These are phyloP conservation scores for Podila clonocystis DNA, from an alignment of 192 early-diverging fungal genomes.

Conservation along the genomic window DNA sequence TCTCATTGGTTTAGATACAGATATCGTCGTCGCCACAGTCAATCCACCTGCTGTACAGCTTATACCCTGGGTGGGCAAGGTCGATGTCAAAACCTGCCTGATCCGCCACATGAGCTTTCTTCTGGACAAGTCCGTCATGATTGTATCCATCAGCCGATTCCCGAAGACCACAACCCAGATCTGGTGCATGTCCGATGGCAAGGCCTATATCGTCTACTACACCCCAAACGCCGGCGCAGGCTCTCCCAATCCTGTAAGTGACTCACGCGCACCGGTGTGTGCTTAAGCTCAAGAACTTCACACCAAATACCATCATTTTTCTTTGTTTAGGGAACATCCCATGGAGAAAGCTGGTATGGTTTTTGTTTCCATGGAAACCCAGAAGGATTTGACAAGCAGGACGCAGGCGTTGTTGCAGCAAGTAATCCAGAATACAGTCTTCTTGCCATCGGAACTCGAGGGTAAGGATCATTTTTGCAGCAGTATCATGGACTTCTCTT, in stretches of 20 bases:
- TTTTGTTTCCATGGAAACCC: constrained; percentile 60
- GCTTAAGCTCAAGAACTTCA: background rate
- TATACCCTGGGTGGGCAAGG: constrained; percentile 76
- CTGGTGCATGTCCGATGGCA: constrained; percentile 62
- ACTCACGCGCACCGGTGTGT: background rate
- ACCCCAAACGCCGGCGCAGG: constrained; percentile 38
- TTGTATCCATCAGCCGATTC: constrained; percentile 43
- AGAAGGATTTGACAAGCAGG: constrained; percentile 47
- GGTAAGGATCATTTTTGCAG: constrained; percentile 35
- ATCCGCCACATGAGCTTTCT: constrained; percentile 63
- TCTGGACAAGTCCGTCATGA: constrained; percentile 30
- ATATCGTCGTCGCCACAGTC: constrained; percentile 74
- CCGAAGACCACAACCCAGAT: constrained; percentile 44
- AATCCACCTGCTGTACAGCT: constrained; percentile 77
- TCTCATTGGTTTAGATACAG: constrained; percentile 69
- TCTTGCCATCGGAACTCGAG: constrained; percentile 73
- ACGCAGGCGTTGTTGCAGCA: constrained; percentile 65
- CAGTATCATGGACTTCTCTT: too few species aligned
- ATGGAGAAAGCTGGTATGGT: constrained; percentile 58
- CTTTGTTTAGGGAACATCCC: constrained; percentile 26
- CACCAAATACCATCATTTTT: background rate
- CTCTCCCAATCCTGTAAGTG: constrained; percentile 23
- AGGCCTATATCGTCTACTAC: constrained; percentile 70
- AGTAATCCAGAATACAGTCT: constrained; percentile 77
- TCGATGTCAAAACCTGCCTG: constrained; percentile 65